phyloP scores from a whole-genome alignment of 176 grass and related monocot species.

The Bothriochloa decipiens region DNA sequence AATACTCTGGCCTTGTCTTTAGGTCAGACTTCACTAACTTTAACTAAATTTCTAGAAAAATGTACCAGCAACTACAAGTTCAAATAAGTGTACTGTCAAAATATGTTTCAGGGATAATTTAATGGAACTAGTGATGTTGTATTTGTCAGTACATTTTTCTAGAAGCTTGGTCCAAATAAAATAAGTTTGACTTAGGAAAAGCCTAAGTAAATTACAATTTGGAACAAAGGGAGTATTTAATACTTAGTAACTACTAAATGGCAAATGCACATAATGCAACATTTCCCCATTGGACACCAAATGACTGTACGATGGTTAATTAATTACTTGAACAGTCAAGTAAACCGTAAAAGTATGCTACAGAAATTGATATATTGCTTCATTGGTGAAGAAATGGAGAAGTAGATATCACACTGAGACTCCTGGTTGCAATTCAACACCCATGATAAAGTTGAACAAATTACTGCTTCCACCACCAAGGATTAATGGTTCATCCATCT shows the following conservation, averaged over 20 bases:
- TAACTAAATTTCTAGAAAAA: not conserved
- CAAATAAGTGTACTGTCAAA: not conserved
- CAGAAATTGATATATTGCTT: not conserved
- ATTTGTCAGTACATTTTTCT: not conserved
- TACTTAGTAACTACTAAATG: no score
- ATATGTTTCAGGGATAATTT: not conserved
- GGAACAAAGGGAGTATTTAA: not conserved
- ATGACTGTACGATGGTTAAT: not conserved
- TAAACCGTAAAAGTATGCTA: not conserved
- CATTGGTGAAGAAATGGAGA: not conserved
- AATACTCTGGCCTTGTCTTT: not conserved
- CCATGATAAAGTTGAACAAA: conserved; percentile 32
- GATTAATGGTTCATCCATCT: not conserved
- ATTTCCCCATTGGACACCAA: not conserved
- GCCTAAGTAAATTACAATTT: not conserved
- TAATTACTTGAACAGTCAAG: not conserved
- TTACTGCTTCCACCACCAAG: not conserved
- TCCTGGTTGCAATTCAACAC: not conserved
- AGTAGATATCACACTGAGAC: not conserved
- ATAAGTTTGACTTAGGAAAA: not conserved
- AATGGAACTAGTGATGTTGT: not conserved
- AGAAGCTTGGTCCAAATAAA: not conserved
- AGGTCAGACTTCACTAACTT: not conserved
- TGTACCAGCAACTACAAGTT: not conserved
- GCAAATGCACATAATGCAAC: no score